Percentiles rank a stretch among this genome's conserved stretches.
Evolutionary conservation across 2,329 filamentous ascomycete species (phyloP).

Genomic region (Colletotrichum shisoi): DNA sequence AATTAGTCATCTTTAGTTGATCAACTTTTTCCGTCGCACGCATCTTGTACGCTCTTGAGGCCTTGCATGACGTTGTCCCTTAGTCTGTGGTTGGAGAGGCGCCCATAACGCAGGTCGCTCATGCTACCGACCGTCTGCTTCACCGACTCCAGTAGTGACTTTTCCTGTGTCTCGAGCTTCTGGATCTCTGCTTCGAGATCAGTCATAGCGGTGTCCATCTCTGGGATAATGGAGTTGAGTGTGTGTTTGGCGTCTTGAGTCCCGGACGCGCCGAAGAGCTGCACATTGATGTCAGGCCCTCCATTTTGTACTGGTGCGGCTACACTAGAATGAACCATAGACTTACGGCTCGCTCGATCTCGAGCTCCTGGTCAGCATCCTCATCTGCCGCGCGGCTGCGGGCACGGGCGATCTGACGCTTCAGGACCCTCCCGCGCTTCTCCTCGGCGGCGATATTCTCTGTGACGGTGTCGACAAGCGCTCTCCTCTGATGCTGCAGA

Average conservation of each 20-base stretch:
- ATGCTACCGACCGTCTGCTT: slow-evolving; percentile 73
- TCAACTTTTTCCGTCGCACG: slow-evolving; percentile 63
- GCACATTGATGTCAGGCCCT: slow-evolving; percentile 29
- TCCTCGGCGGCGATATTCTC: slow-evolving; percentile 71
- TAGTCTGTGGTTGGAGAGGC: slow-evolving; percentile 70
- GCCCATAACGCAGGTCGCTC: slow-evolving; percentile 84
- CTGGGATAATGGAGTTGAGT: slow-evolving; percentile 69
- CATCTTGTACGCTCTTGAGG: slow-evolving; percentile 68
- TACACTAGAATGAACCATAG: background rate
- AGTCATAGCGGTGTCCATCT: slow-evolving; percentile 71
- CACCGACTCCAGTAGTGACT: slow-evolving; percentile 66
- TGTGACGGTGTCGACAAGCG: slow-evolving; percentile 72
- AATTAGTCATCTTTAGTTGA: slow-evolving; percentile 39
- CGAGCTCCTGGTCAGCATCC: slow-evolving; percentile 68
- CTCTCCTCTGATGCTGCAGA: slow-evolving; percentile 76
- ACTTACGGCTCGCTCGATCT: slow-evolving; percentile 66
- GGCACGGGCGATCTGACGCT: slow-evolving; percentile 64
- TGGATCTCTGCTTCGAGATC: slow-evolving; percentile 74
- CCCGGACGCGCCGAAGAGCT: slow-evolving; percentile 68
- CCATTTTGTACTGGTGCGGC: background rate
- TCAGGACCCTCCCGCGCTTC: slow-evolving; percentile 65
- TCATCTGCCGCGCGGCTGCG: slow-evolving; percentile 62
- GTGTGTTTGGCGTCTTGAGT: slow-evolving; percentile 64
- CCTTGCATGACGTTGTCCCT: slow-evolving; percentile 73
- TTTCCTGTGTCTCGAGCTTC: slow-evolving; percentile 70